A percentile compares a stretch with the other conserved stretches of the same genome.
Evolutionary conservation across 2,329 filamentous ascomycete genomes (phyloP).

Genomic region (Colletotrichum sp.): DNA sequence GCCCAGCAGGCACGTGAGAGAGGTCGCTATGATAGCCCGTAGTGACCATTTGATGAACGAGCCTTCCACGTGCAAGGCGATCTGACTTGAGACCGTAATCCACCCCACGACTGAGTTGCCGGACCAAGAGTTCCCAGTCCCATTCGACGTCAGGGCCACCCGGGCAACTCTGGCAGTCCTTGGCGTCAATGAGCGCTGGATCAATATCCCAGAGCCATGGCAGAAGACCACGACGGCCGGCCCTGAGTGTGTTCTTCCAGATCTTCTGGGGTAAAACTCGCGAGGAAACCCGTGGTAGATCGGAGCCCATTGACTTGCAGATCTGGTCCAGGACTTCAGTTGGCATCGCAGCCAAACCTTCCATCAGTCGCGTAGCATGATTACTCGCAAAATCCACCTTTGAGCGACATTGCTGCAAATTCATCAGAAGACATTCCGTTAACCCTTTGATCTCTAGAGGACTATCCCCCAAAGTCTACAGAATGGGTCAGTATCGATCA

Average conservation of each 20-base stretch:
- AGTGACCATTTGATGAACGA: neutral
- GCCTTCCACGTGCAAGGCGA: no score
- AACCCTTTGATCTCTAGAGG: neutral
- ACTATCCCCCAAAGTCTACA: neutral
- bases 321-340: neutral
- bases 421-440: neutral
- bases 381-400: accelerated
- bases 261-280: neutral
- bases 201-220: neutral
- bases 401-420: neutral
- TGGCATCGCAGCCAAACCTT: neutral
- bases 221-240: neutral
- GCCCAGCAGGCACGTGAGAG: neutral
- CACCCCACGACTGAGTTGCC: neutral
- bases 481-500: neutral
- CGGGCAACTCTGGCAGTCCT: neutral
- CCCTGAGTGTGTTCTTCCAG: neutral
- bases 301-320: neutral
- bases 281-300: neutral
- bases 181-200: neutral
- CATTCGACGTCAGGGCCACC: neutral
- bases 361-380: accelerated
- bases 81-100: neutral
- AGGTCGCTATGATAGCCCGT: neutral
- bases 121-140: neutral